Conservation (phyloP, 176 grass and related monocot species). For the Aegilops sharonensis region DNA sequence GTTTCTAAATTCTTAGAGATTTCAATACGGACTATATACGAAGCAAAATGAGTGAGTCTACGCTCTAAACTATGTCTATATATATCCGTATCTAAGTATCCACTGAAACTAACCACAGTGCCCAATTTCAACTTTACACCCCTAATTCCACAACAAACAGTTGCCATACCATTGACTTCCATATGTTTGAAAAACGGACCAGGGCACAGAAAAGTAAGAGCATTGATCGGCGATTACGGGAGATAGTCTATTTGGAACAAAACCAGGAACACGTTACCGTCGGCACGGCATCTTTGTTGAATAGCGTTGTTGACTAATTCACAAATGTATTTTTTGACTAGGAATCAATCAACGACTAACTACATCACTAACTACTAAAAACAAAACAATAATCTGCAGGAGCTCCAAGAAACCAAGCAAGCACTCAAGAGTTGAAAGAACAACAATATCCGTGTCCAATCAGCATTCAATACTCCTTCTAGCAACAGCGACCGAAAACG, state of each 20-base stretch:
- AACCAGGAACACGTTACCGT: too few species aligned
- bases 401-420: background rate
- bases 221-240: background rate
- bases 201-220: background rate
- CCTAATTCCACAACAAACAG: background rate
- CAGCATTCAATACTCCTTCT: background rate
- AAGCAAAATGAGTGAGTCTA: too few species aligned
- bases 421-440: background rate
- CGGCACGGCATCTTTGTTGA: conserved; percentile 17
- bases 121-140: background rate
- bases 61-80: too few species aligned
- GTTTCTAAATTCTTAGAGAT: too few species aligned
- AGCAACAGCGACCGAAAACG: background rate
- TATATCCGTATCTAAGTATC: background rate
- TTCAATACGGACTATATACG: too few species aligned
- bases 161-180: background rate
- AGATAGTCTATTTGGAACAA: background rate
- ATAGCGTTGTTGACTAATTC: conserved; percentile 7
- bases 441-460: background rate
- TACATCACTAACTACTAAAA: background rate
- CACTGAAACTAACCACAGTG: background rate
- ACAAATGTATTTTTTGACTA: conserved; percentile 28
- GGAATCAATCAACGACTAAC: conserved; percentile 6
- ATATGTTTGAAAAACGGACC: background rate
- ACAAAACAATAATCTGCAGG: background rate